These are phyloP conservation scores for Echites panduratus DNA, from an alignment of 257 asterid species.

Conservation along the genomic window DNA sequence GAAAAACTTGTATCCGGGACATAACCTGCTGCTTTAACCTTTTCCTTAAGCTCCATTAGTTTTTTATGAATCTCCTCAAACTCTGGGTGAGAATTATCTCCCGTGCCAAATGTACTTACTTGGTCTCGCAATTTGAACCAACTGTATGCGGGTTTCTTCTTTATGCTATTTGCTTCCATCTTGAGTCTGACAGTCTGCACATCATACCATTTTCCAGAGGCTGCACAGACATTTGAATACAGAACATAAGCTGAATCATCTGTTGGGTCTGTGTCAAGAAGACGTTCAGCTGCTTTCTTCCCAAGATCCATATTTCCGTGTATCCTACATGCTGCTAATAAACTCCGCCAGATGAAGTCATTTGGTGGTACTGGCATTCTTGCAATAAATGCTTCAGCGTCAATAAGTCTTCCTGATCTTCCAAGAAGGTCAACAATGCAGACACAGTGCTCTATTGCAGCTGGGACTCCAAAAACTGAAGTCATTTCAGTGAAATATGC, in stretches of 20 bases:
- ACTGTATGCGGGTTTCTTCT: constrained; percentile 67
- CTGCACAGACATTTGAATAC: constrained; percentile 73
- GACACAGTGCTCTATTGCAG: constrained; percentile 74
- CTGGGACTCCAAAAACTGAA: constrained; percentile 47
- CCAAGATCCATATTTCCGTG: constrained; percentile 64
- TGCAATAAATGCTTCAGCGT: constrained; percentile 66
- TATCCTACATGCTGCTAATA: constrained; percentile 60
- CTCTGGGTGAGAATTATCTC: constrained; percentile 53
- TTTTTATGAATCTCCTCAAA: constrained; percentile 37
- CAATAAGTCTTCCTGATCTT: constrained; percentile 62
- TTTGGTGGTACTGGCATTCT: constrained; percentile 71
- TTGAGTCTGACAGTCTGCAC: constrained; percentile 49
- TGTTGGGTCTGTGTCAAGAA: constrained; percentile 56
- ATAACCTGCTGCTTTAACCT: constrained; percentile 62
- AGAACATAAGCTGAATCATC: constrained; percentile 88
- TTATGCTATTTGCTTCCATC: constrained; percentile 57
- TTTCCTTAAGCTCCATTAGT: constrained; percentile 46
- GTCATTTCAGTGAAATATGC: constrained; percentile 56
- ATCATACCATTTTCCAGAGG: constrained; percentile 68
- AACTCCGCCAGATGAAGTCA: constrained; percentile 72
- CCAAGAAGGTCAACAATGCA: constrained; percentile 87
- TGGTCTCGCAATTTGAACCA: constrained; percentile 62
- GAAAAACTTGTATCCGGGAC: constrained; percentile 66
- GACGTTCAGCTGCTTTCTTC: constrained; percentile 49
- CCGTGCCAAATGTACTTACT: constrained; percentile 56